phyloP scores from a whole-genome alignment of 1,139 yeast genomes.

The Scheffersomyces lignicola region DNA sequence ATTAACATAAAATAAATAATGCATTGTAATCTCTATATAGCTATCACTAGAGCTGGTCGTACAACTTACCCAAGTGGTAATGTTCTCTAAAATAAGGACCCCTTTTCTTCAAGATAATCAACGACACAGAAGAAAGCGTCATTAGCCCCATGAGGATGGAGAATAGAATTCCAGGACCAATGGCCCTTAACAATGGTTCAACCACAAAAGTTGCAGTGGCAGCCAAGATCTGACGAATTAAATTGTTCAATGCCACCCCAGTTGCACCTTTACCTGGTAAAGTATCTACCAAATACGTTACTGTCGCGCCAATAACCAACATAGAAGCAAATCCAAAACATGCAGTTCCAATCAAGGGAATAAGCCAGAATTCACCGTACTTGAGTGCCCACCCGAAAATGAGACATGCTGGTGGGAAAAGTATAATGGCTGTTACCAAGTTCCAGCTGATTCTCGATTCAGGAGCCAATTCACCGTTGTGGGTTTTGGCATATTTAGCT shows the following conservation, averaged over 20 bases:
- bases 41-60: conserved; percentile 46
- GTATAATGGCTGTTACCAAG: conserved; percentile 59
- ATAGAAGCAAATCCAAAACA: conserved; percentile 80
- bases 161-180: conserved; percentile 72
- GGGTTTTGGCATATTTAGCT: conserved; percentile 50
- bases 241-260: conserved; percentile 81
- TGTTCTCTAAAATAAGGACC: conserved; percentile 68
- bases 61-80: conserved; percentile 59
- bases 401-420: conserved; percentile 65
- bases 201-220: conserved; percentile 75
- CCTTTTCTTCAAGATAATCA: conserved; percentile 52
- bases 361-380: conserved; percentile 67
- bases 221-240: conserved; percentile 71
- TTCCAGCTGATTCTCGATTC: conserved; percentile 82
- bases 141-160: conserved; percentile 65
- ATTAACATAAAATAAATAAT: too few species aligned
- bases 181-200: conserved; percentile 61
- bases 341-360: conserved; percentile 77
- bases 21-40: too few species aligned
- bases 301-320: conserved; percentile 80
- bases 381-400: conserved; percentile 84
- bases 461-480: conserved; percentile 68
- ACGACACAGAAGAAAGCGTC: conserved; percentile 39
- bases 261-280: conserved; percentile 89
- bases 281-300: conserved; percentile 80